Evolutionary conservation across 2,329 filamentous ascomycete genomes (phyloP), one percentile per base, ranked within the genome.

Genomic region (Rhexocercosporidium sp.): DNA sequence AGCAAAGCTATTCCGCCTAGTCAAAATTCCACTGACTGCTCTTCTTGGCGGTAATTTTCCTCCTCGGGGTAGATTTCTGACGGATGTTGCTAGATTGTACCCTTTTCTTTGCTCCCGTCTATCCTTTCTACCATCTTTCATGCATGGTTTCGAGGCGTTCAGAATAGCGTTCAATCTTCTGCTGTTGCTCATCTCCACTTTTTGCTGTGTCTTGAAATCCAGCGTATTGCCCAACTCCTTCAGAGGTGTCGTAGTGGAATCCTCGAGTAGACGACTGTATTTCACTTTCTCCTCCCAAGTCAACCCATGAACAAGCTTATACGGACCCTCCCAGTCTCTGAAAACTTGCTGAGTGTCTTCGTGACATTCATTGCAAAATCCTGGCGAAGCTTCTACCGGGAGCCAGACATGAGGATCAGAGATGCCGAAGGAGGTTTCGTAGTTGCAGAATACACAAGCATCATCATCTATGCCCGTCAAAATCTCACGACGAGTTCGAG

Each of bases 401-500:
- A 72, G 68, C 53, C 61, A 71, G 20, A 71, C 49, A 2, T 41
- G 16, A 4, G 66, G 49, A 18, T 72, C 64, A 12, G 2, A 16
- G n/a, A 73, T 25, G 20, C 72, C 71, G 18, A 59, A 71, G 34
- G 70, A 68, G 44, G 62, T 57, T 11, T 66, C 64, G 34, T 57
- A 69, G 16, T 57, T 25, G 39, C 72, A 74, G 61, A 72, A 74
- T 11, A 70, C 64, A 53, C 72, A 74, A 6, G 34, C 51, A 3
- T 67, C 18, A 31, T 66, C 49, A 20, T 61, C 62, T 11, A 62
- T 20, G 7, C 41, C 62, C 14, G 11, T 37, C 20, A 37, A 18
- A 14, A 16, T 37, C 3, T 25, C 39, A 29, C 22, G n/a, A 27
- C 9, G 54, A 27, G 34, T 14, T 6, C 37, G 54, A 41, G 16